A percentile compares a stretch with the other conserved stretches of the same genome.
Evolutionary conservation across 495 filamentous ascomycete species (phyloP).

Genomic region (Bathelium albidoporum): DNA sequence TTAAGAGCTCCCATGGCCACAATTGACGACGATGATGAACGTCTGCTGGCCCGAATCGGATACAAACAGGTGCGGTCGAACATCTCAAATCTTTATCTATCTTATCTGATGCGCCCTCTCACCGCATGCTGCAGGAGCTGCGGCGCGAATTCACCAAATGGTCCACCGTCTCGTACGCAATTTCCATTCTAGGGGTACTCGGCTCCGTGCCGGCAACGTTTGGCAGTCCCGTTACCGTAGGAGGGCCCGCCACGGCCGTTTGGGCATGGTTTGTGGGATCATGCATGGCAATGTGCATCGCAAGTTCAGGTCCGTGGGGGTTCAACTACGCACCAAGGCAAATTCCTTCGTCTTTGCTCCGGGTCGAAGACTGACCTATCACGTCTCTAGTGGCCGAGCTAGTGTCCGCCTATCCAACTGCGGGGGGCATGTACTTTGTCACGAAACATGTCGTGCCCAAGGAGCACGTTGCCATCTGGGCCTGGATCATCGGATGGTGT

Average conservation of each 20-base stretch:
- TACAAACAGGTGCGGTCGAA: slow-evolving; percentile 52
- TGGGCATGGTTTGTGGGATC: slow-evolving; percentile 66
- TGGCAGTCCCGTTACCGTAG: slow-evolving; percentile 48
- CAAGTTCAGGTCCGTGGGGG: slow-evolving; percentile 42
- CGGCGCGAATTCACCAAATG: slow-evolving; percentile 60
- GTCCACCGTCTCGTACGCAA: slow-evolving; percentile 66
- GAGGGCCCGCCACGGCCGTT: slow-evolving; percentile 60
- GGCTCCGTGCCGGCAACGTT: slow-evolving; percentile 64
- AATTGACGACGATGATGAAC: slow-evolving; percentile 55
- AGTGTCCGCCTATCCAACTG: slow-evolving; percentile 44
- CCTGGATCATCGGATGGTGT: slow-evolving; percentile 53
- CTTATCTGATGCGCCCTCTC: slow-evolving; percentile 14
- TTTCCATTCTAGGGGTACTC: slow-evolving; percentile 60
- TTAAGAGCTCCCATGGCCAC: slow-evolving; percentile 34
- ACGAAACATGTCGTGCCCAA: slow-evolving; percentile 33
- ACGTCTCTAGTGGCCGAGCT: slow-evolving; percentile 36
- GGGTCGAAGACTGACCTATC: neutral
- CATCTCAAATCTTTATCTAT: neutral
- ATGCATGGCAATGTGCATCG: slow-evolving; percentile 57
- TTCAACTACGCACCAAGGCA: neutral
- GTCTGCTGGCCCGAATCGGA: slow-evolving; percentile 54
- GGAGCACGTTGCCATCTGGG: slow-evolving; percentile 38
- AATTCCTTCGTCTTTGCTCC: neutral
- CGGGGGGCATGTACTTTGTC: slow-evolving; percentile 43
- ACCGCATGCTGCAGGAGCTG: slow-evolving; percentile 38